Conservation (phyloP, 2,329 filamentous ascomycete genomes). For the Dryadomyces quercus-mongolicae region DNA sequence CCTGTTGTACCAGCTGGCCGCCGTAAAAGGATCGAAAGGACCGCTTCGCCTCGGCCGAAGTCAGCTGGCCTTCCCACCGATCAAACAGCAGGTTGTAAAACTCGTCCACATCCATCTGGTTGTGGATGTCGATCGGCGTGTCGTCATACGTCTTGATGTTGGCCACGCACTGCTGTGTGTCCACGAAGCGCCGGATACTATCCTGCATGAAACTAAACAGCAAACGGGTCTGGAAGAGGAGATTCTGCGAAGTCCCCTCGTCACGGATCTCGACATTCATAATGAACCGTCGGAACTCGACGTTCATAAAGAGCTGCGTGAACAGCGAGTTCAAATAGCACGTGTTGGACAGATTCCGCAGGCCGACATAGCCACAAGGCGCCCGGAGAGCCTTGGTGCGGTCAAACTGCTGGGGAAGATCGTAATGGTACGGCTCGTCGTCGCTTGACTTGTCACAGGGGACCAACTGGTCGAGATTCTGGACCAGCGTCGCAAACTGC, state of each 20-base stretch:
- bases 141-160: constrained; percentile 77
- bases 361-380: constrained; percentile 69
- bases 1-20: constrained; percentile 84
- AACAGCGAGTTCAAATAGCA: constrained; percentile 95
- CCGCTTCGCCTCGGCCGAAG: constrained; percentile 54
- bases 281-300: constrained; percentile 76
- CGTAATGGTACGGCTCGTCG: constrained; percentile 44
- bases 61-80: constrained; percentile 74
- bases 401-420: constrained; percentile 51
- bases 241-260: constrained; percentile 42
- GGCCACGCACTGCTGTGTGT: constrained; percentile 59
- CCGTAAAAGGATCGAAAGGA: constrained; percentile 76
- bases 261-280: constrained; percentile 50
- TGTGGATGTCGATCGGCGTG: constrained; percentile 67
- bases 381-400: constrained; percentile 58
- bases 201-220: constrained; percentile 83
- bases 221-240: constrained; percentile 67
- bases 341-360: constrained; percentile 89
- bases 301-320: constrained; percentile 93
- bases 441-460: constrained; percentile 30
- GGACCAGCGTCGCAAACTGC: constrained; percentile 40
- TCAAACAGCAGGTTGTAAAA: constrained; percentile 94
- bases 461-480: constrained; percentile 35
- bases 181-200: constrained; percentile 59
- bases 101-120: constrained; percentile 97